Conservation (phyloP, 1,284 basidiomycete species). For the Schizopora paradoxa region DNA sequence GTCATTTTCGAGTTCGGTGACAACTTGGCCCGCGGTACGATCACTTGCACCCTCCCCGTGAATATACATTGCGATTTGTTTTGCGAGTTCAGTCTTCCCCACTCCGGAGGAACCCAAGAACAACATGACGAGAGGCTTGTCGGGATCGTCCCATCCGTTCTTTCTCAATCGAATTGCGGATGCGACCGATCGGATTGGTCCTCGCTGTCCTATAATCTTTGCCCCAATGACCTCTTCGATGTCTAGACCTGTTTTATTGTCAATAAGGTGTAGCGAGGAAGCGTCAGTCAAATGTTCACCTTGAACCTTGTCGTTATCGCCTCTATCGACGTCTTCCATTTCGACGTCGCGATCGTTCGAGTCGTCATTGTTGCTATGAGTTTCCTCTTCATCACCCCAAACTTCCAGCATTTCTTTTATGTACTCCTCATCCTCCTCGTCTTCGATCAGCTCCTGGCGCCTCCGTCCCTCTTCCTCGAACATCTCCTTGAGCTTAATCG, state of each 20-base stretch:
- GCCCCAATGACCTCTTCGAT: conserved; percentile 1
- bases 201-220: conserved; percentile 1
- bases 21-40: background rate
- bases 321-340: too few relatives aligned
- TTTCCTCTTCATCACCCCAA: background rate
- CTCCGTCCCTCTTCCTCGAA: conserved; percentile 4
- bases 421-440: background rate
- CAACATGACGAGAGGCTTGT: conserved; percentile 4
- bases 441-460: conserved; percentile 1
- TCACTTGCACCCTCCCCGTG: background rate
- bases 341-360: background rate
- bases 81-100: conserved; percentile 4
- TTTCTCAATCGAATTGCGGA: conserved; percentile 1
- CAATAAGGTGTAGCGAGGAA: too few relatives aligned
- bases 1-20: background rate
- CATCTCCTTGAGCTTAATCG: conserved; percentile 1
- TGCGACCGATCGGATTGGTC: conserved; percentile 1
- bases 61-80: background rate
- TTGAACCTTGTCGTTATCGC: background rate
- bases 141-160: conserved; percentile 4
- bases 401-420: background rate
- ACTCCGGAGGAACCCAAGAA: conserved; percentile 3
- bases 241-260: background rate
- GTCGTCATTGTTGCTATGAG: too few relatives aligned
- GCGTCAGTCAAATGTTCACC: background rate